phyloP scores from a whole-genome alignment of 169 alveolate genomes.

The Sarcocystis neurona region DNA sequence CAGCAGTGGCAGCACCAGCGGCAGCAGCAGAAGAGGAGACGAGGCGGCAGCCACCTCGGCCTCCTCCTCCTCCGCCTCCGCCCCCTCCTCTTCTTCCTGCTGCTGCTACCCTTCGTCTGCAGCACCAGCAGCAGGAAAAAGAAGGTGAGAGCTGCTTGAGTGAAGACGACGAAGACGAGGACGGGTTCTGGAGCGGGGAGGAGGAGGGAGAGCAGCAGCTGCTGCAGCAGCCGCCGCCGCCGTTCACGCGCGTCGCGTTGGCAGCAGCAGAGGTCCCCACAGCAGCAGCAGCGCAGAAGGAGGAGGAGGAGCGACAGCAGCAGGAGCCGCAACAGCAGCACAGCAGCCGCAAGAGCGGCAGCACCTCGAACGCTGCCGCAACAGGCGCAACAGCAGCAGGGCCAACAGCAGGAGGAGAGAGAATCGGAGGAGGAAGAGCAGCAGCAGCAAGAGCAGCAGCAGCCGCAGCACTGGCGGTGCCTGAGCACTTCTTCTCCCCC shows the following conservation, averaged over 20 bases:
- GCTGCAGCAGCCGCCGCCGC: no score
- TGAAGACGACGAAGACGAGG: not conserved
- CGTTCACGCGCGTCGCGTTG: no score
- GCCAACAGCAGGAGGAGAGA: no score
- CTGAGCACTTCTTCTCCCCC: conserved; percentile 22
- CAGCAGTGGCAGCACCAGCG: no score
- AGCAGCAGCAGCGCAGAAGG: no score
- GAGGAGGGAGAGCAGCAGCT: not conserved
- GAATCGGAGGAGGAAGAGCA: not conserved
- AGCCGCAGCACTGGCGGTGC: not conserved
- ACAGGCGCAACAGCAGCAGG: no score
- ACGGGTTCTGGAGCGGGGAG: not conserved
- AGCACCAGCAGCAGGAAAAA: not conserved
- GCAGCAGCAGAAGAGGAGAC: no score
- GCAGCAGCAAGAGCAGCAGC: not conserved
- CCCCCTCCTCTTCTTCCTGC: conserved; percentile 4
- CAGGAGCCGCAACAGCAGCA: no score
- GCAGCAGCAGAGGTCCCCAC: no score
- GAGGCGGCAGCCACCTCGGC: not conserved
- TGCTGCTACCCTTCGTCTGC: not conserved
- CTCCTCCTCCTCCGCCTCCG: not conserved
- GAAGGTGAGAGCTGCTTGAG: not conserved
- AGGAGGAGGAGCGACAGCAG: no score
- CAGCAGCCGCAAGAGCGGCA: no score
- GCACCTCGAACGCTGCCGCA: no score